Base-by-base conservation (phyloP, 2,329 filamentous ascomycete species). In the Neophaeococcomyces aloes region DNA sequence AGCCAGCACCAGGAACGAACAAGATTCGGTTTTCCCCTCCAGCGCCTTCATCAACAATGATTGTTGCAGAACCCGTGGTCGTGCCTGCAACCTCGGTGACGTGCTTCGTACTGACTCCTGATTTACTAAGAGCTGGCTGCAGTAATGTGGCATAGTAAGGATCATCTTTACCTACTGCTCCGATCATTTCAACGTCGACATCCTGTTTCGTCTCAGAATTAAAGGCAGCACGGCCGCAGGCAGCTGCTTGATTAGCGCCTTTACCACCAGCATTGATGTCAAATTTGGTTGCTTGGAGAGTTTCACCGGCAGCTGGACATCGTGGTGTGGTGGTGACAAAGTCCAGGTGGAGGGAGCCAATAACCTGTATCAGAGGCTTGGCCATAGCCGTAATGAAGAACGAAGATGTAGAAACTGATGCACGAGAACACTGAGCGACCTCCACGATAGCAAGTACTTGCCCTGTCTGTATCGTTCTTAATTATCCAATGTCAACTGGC, bases 271-370 rank as follows among this genome's bases (percentile, higher is more conserved):
- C 81, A 33, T 83, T 87, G 29, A 81, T 86, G 58, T 74, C 74
- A 66, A 94, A 94, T 15, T 78, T 79, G 52, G 70, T 79, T 37
- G 86, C 76, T 2, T 84, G 88, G 40, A 96, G 73, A 2, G 89
- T 96, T 66, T 98, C 89, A 53, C 89, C 91, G 1, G 83, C 80
- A 1, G 74, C 68, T 1, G 91, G 89, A 50, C 94, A 78, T 50
- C 89, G 85, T 4, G 85, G 72, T 27, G 91, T 91, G 56, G 86
- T 80, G 31, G 86, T 88, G 50, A 94, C 85, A 51, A 96, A 80
- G 68, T 98, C 89, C 61, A 86, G 85, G 67, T 96, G 96, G 48
- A 98, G 79, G 27, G 89, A 96, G 56, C 89, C 89, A 54, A 96
- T 79, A 50, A 95, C 76, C 50, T 83, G 81, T 61, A 96, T 91